These are phyloP conservation scores for Podaxis sp. DNA, from an alignment of 768 basidiomycete species.

Conservation along the genomic window DNA sequence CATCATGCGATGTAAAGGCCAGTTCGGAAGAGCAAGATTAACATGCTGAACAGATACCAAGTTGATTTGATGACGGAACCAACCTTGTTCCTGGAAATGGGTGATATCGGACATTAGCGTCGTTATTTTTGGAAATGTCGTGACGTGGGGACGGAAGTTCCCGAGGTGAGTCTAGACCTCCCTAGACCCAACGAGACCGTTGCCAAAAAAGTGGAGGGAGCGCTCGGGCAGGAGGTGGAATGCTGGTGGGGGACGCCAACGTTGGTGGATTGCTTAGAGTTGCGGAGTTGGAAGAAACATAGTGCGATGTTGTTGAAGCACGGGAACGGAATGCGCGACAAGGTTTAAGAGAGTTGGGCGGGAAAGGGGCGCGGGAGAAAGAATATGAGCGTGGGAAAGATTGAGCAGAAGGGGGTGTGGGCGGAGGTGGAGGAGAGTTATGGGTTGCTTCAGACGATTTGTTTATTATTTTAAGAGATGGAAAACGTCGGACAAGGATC, in stretches of 20 bases:
- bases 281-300: neutral
- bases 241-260: neutral
- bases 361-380: neutral
- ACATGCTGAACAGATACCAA: too few relatives aligned
- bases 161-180: neutral
- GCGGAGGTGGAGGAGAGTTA: neutral
- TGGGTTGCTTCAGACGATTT: neutral
- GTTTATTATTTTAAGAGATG: constrained; percentile 12
- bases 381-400: constrained; percentile 12
- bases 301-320: neutral
- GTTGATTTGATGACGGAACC: neutral
- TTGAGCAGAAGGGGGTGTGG: neutral
- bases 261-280: neutral
- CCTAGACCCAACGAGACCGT: neutral
- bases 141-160: neutral
- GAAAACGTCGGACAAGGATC: neutral
- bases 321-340: too few relatives aligned
- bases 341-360: neutral
- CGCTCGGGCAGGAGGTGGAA: neutral
- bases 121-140: neutral
- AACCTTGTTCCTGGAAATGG: neutral
- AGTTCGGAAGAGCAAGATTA: too few relatives aligned
- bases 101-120: neutral
- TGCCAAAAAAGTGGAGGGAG: neutral
- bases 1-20: too few relatives aligned